Percentiles rank a stretch among this genome's conserved stretches.
Conservation (phyloP, 768 basidiomycete species). For the Dentipellis sp. region DNA sequence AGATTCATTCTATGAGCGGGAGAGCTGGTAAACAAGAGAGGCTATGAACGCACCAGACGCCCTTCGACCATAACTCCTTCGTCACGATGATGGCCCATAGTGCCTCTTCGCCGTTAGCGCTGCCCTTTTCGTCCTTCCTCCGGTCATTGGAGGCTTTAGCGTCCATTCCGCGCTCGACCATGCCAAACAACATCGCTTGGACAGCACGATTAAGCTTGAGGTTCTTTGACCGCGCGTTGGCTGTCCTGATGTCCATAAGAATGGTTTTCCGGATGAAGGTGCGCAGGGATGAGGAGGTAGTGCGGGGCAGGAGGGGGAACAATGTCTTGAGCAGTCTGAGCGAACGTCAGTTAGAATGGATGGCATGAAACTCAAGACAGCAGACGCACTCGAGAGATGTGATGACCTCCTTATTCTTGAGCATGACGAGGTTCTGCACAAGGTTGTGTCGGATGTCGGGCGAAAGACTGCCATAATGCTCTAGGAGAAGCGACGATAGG, state of each 20-base stretch:
- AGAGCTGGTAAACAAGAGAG: neutral
- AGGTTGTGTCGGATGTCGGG: constrained; percentile 80
- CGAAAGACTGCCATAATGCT: constrained; percentile 63
- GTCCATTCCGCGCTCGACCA: constrained; percentile 91
- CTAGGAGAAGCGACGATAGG: constrained; percentile 67
- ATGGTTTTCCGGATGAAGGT: constrained; percentile 88
- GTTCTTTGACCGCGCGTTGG: constrained; percentile 82
- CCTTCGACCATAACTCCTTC: constrained; percentile 90
- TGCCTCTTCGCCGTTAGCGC: constrained; percentile 67
- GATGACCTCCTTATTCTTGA: constrained; percentile 89
- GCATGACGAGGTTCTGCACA: constrained; percentile 86
- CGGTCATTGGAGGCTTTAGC: constrained; percentile 77
- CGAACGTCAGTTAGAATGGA: neutral
- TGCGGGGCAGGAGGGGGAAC: constrained; percentile 94
- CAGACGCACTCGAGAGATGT: constrained; percentile 78
- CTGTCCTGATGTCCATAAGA: constrained; percentile 84
- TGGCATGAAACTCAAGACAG: neutral
- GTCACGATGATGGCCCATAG: constrained; percentile 97
- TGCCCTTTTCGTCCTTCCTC: constrained; percentile 46
- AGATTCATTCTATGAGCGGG: neutral
- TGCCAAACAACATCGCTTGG: constrained; percentile 90
- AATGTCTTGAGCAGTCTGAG: constrained; percentile 76
- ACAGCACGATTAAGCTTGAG: constrained; percentile 95
- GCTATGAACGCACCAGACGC: constrained; percentile 55
- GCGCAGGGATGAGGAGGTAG: constrained; percentile 77